These are phyloP conservation scores for Ichthyophthirius multifiliis DNA, from an alignment of 169 alveolate genomes.

Conservation along the genomic window DNA sequence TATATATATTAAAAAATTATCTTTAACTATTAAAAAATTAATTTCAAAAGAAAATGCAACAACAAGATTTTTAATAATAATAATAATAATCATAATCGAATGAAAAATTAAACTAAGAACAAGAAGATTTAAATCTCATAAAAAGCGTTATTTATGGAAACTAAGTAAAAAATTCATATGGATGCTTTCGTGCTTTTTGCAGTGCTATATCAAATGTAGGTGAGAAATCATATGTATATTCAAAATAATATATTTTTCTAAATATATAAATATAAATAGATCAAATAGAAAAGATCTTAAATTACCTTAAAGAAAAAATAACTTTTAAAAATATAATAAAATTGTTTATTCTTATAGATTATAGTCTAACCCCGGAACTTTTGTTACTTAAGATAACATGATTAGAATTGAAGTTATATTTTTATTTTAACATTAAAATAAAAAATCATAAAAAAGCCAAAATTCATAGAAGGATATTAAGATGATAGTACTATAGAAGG, in stretches of 20 bases:
- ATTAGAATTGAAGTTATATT: not conserved
- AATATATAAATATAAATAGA: not conserved
- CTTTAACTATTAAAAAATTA: too few relatives aligned
- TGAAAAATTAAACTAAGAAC: too few relatives aligned
- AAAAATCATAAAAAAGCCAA: not conserved
- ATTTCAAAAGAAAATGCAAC: too few relatives aligned
- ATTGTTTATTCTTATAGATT: slow-evolving; percentile 34
- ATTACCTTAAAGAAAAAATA: slow-evolving; percentile 21
- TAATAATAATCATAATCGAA: too few relatives aligned
- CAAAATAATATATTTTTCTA: not conserved
- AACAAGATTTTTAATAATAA: too few relatives aligned
- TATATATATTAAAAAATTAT: too few relatives aligned
- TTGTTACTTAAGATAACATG: slow-evolving; percentile 34
- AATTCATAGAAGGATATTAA: slow-evolving; percentile 29
- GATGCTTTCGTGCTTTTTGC: slow-evolving; percentile 12
- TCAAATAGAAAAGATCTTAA: slow-evolving; percentile 20
- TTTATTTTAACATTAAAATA: not conserved
- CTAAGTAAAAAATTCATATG: slow-evolving; percentile 12
- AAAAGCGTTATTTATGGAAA: slow-evolving; percentile 13
- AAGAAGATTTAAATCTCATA: not conserved
- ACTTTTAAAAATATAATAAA: slow-evolving; percentile 38
- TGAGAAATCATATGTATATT: not conserved
- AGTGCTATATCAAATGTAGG: slow-evolving; percentile 2
- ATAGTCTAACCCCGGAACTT: slow-evolving; percentile 4
- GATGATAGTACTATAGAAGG: slow-evolving; percentile 46